Conservation (phyloP, 2,329 filamentous ascomycete genomes). For the Paracorniculantispora psalliotae region DNA sequence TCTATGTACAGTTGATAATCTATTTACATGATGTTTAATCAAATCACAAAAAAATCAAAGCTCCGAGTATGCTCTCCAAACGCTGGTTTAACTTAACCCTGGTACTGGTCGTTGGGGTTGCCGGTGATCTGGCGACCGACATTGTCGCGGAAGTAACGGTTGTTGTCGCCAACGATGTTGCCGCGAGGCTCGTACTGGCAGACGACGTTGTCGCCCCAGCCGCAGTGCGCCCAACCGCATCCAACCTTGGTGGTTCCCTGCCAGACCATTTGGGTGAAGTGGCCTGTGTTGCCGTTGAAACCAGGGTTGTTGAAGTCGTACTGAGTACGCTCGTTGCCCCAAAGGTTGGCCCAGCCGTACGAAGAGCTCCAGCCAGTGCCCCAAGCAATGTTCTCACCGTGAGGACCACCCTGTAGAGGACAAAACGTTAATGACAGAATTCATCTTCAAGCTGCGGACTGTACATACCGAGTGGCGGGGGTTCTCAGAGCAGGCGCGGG, state of each 20-base stretch:
- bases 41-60: neutral
- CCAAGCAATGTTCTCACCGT: neutral
- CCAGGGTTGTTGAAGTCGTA: conserved; percentile 16
- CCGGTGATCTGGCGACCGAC: conserved; percentile 12
- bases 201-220: conserved; percentile 11
- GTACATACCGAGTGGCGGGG: conserved; percentile 37
- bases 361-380: neutral
- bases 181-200: conserved; percentile 16
- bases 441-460: neutral
- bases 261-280: conserved; percentile 31
- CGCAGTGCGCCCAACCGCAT: conserved; percentile 19
- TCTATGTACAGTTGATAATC: neutral
- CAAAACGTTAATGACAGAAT: neutral
- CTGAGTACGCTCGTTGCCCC: conserved; percentile 15
- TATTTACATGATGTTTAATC: neutral
- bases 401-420: neutral
- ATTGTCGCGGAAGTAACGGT: conserved; percentile 10
- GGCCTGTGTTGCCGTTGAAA: conserved; percentile 16
- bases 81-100: neutral
- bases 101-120: neutral
- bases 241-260: conserved; percentile 23
- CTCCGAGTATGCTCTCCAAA: neutral
- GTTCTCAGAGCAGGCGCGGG: conserved; percentile 58
- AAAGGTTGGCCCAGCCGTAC: conserved; percentile 11
- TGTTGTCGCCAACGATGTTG: conserved; percentile 10